Conservation (phyloP, 768 basidiomycete species). For the Collybia mongolica region DNA sequence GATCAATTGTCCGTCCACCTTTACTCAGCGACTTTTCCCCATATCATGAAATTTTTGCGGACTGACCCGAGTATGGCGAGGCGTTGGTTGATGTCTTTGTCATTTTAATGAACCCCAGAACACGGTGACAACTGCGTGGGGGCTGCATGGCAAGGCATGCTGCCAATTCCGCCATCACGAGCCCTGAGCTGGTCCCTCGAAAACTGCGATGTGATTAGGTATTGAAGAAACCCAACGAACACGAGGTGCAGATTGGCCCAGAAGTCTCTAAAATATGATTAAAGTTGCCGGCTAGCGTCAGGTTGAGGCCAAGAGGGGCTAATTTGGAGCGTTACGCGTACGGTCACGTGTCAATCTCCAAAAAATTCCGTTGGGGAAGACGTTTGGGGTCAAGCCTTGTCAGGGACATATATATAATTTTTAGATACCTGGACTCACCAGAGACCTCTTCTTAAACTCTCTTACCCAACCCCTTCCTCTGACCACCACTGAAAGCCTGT, state of each 20-base stretch:
- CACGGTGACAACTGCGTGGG: constrained; percentile 1
- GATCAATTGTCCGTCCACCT: background rate
- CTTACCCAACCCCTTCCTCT: constrained; percentile 13
- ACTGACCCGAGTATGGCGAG: constrained; percentile 7
- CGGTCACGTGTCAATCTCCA: constrained; percentile 30
- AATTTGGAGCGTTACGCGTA: constrained; percentile 16
- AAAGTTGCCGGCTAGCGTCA: too few species aligned
- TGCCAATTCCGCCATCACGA: background rate
- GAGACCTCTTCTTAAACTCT: constrained; percentile 19
- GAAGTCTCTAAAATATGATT: too few species aligned
- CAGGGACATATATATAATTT: constrained; percentile 37
- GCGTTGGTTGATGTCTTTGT: constrained; percentile 5
- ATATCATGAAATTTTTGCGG: constrained; percentile 4
- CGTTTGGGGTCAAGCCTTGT: constrained; percentile 32
- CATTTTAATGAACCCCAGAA: constrained; percentile 5
- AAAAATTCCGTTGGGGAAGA: constrained; percentile 44
- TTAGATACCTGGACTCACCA: constrained; percentile 20
- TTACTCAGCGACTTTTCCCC: background rate
- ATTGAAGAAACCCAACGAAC: too few species aligned
- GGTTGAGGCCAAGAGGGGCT: background rate
- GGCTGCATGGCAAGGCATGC: background rate
- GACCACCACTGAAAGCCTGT: constrained; percentile 18
- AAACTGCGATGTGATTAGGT: too few species aligned
- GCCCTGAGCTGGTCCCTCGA: too few species aligned
- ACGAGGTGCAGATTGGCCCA: too few species aligned